Conservation (phyloP, 1,139 yeast species). For the Entelexis paramagnoliae region DNA sequence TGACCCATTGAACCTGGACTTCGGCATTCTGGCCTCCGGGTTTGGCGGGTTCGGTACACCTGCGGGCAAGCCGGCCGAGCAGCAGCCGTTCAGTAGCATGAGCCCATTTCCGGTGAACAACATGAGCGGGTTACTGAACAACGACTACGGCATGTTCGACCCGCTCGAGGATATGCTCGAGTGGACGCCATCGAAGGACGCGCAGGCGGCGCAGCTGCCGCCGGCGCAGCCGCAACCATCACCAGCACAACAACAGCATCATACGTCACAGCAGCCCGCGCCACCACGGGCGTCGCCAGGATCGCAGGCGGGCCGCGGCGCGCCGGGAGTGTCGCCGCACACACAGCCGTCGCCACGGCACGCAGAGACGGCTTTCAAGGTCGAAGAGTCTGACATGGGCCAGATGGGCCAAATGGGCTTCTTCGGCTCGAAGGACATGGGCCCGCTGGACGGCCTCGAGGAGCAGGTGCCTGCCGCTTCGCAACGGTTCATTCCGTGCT, state of each 20-base stretch:
- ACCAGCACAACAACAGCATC: not conserved
- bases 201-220: not conserved
- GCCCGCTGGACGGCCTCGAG: conserved; percentile 20
- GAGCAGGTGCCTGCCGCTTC: conserved; percentile 46
- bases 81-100: not conserved
- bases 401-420: not conserved
- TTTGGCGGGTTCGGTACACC: conserved; percentile 15
- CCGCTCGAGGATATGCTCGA: conserved; percentile 36
- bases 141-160: conserved; percentile 63
- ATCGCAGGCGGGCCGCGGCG: not conserved
- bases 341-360: not conserved
- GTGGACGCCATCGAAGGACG: conserved; percentile 17
- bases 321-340: not conserved
- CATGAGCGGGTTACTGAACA: conserved; percentile 33
- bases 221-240: not conserved
- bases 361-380: not conserved
- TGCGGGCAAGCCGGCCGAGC: not conserved
- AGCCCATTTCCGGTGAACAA: conserved; percentile 3
- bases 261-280: not conserved
- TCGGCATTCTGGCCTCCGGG: conserved; percentile 18
- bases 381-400: not conserved
- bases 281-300: not conserved
- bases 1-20: conserved; percentile 17
- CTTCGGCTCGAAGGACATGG: not conserved
- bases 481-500: conserved; percentile 48